Conservation (phyloP, 2,329 filamentous ascomycete species). For the Blastomyces emzantsi region DNA sequence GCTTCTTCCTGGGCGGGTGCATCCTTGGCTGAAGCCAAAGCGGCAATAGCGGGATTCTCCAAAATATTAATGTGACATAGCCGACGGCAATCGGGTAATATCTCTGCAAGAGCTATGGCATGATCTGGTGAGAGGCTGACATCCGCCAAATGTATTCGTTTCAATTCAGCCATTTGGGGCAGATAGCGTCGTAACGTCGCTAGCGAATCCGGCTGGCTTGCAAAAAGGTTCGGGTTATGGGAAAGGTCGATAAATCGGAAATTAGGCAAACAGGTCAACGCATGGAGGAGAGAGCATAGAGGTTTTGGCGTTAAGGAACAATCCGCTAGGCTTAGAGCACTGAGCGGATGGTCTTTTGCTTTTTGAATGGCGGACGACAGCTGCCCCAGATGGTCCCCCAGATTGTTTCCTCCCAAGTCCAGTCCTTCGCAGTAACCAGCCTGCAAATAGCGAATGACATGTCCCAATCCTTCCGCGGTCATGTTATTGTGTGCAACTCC, state of each 20-base stretch:
- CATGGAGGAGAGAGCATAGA: constrained; percentile 66
- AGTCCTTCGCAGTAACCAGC: constrained; percentile 75
- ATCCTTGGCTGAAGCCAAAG: constrained; percentile 66
- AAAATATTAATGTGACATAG: constrained; percentile 82
- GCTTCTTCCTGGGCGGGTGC: constrained; percentile 84
- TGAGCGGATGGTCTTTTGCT: constrained; percentile 49
- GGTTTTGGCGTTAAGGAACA: constrained; percentile 69
- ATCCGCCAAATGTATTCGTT: constrained; percentile 77
- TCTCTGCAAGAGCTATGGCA: constrained; percentile 81
- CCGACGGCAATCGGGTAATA: constrained; percentile 71
- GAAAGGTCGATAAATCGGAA: constrained; percentile 89
- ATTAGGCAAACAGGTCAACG: constrained; percentile 57
- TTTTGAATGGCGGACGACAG: constrained; percentile 31
- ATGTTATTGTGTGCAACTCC: constrained; percentile 77
- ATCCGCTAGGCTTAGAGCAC: constrained; percentile 76
- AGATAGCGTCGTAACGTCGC: constrained; percentile 71
- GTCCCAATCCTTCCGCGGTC: constrained; percentile 60
- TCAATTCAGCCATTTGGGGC: constrained; percentile 66
- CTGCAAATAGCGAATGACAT: constrained; percentile 67
- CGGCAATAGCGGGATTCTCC: constrained; percentile 57
- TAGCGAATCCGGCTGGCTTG: constrained; percentile 62
- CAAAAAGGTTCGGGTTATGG: constrained; percentile 76
- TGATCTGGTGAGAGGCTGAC: constrained; percentile 79
- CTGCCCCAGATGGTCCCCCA: constrained; percentile 44
- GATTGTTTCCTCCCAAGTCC: constrained; percentile 78